Evolutionary conservation across 176 grass and related monocot species (phyloP).

Genomic region (Rhynchospora tenuis): DNA sequence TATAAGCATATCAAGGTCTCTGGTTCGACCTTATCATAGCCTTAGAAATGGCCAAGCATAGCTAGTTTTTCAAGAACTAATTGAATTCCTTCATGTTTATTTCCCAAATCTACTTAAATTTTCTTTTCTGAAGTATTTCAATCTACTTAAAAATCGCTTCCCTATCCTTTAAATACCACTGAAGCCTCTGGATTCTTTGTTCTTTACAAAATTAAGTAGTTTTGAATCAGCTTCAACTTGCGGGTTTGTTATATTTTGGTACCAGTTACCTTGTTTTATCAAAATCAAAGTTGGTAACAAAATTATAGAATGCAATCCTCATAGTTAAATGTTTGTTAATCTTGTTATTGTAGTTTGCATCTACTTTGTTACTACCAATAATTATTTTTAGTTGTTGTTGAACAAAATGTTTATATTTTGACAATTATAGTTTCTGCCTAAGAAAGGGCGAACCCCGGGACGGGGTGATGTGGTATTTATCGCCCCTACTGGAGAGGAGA

Average conservation of each 20-base stretch:
- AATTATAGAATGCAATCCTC: background rate
- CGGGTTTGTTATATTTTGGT: background rate
- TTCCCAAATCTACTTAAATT: background rate
- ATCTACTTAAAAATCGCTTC: background rate
- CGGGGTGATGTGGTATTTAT: constrained; percentile 84
- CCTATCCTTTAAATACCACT: background rate
- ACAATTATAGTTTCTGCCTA: constrained; percentile 60
- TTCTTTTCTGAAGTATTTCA: too few relatives aligned
- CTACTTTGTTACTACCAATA: background rate
- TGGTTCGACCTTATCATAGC: background rate
- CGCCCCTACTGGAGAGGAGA: constrained; percentile 81
- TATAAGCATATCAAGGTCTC: background rate
- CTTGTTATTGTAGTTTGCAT: background rate
- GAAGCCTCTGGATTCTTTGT: background rate
- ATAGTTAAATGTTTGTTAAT: background rate
- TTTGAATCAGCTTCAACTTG: background rate
- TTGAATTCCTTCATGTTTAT: background rate
- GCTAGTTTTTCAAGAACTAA: background rate
- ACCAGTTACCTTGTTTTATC: background rate
- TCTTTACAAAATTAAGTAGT: background rate
- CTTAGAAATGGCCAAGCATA: background rate
- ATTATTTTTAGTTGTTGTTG: background rate
- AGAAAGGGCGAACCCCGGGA: constrained; percentile 43
- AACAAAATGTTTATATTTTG: background rate
- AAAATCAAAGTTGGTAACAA: background rate